Evolutionary conservation across 1,284 basidiomycete species (phyloP).

Genomic region (Entoloma clypeatum): DNA sequence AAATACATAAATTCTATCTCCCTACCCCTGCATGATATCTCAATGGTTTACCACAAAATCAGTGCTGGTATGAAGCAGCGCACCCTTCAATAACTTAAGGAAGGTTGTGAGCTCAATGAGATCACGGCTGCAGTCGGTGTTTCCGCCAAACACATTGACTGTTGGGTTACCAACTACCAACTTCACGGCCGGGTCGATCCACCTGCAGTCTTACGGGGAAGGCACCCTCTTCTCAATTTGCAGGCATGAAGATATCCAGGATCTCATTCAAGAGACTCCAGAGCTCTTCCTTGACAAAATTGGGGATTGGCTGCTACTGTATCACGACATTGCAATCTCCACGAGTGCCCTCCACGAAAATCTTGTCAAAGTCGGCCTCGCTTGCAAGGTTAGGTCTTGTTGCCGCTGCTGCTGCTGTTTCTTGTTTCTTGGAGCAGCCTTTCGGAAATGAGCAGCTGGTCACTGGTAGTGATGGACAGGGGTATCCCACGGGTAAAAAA

Average conservation of each 20-base stretch:
- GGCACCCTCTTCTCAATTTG: neutral
- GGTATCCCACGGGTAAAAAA: too few species aligned
- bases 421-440: too few species aligned
- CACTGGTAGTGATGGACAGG: too few species aligned
- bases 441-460: too few species aligned
- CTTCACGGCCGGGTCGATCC: constrained; percentile 10
- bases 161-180: constrained; percentile 9
- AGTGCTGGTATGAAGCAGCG: constrained; percentile 17
- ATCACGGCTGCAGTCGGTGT: constrained; percentile 14
- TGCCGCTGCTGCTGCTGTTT: too few species aligned
- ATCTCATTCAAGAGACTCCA: constrained; percentile 14
- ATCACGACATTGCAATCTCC: constrained; percentile 22
- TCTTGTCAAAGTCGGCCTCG: constrained; percentile 19
- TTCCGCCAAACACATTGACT: constrained; percentile 13
- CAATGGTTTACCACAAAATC: constrained; percentile 18
- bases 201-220: constrained; percentile 8
- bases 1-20: too few species aligned
- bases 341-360: constrained; percentile 22
- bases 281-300: constrained; percentile 24
- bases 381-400: constrained; percentile 19
- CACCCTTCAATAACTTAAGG: constrained; percentile 14
- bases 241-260: neutral
- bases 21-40: too few species aligned
- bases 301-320: constrained; percentile 23
- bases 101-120: constrained; percentile 13